Percentiles rank a stretch among this genome's conserved stretches.
Evolutionary conservation across 2,329 filamentous ascomycete species (phyloP).

Genomic region (Sclerotiophoma versabilis): DNA sequence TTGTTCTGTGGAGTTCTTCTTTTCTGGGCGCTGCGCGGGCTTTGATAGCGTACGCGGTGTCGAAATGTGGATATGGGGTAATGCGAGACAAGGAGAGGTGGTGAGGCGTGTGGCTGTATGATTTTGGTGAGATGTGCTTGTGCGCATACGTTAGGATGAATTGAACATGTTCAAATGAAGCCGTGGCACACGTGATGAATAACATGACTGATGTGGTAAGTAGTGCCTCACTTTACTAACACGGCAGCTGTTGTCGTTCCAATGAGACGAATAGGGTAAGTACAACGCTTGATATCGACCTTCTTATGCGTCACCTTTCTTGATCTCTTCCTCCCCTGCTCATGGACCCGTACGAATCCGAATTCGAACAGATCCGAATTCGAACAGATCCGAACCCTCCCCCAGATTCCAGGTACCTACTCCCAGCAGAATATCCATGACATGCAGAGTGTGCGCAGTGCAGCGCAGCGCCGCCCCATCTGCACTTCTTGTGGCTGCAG

Average conservation of each 20-base stretch:
- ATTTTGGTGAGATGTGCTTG: conserved; percentile 20
- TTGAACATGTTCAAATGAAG: conserved; percentile 17
- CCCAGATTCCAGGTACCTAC: neutral
- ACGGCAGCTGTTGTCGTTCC: neutral
- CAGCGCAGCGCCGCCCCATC: no score
- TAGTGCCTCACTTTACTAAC: neutral
- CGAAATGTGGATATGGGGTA: conserved; percentile 15
- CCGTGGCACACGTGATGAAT: neutral
- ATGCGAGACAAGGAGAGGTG: conserved; percentile 8
- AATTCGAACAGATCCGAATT: no score
- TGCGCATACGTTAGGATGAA: conserved; percentile 37
- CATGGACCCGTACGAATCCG: no score
- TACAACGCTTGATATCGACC: neutral
- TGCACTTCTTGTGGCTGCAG: neutral
- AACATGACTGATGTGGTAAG: neutral
- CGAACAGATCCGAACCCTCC: no score
- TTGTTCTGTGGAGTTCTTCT: conserved; percentile 6
- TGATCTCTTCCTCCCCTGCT: neutral
- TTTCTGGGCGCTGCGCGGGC: conserved; percentile 21
- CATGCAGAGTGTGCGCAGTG: neutral
- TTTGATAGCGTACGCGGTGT: conserved; percentile 27
- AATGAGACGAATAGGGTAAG: no score
- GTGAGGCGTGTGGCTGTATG: conserved; percentile 19
- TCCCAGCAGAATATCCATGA: neutral
- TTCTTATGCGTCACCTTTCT: neutral